Conservation (phyloP, 805 yeast species). For the Metschnikowia cubensis region DNA sequence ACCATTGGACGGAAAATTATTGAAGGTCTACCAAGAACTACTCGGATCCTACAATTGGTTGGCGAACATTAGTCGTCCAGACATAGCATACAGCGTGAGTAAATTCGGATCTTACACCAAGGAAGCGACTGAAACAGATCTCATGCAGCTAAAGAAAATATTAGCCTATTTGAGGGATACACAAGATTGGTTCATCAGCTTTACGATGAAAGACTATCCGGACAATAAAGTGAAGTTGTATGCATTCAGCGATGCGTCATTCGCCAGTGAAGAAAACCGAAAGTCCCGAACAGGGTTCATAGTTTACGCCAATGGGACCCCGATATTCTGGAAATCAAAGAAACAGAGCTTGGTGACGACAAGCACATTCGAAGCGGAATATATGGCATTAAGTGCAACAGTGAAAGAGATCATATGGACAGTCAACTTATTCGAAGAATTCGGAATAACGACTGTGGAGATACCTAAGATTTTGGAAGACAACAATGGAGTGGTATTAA, state of each 20-base stretch:
- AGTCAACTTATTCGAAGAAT: not conserved
- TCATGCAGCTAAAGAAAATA: no score
- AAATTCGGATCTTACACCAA: not conserved
- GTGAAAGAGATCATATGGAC: not conserved
- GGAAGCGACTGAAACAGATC: not conserved
- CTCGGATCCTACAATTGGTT: not conserved
- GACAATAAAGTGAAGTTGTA: no score
- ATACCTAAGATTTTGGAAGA: constrained; percentile 5
- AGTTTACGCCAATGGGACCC: no score
- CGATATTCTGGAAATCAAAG: not conserved
- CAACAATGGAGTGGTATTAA: constrained; percentile 6
- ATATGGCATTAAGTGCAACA: not conserved
- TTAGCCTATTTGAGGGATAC: no score
- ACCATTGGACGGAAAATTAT: not conserved
- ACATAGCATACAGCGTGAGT: not conserved
- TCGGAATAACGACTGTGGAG: not conserved
- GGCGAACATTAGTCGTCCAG: not conserved
- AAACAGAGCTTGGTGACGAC: constrained; percentile 5
- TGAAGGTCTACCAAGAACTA: no score
- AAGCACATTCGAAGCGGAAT: not conserved
- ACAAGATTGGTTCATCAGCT: no score
- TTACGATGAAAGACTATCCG: no score
- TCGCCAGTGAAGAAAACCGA: no score
- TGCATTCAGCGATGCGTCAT: no score
- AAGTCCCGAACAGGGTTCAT: no score